Conservation (phyloP, 768 basidiomycete genomes). For the Xanthoconium stramineum region DNA sequence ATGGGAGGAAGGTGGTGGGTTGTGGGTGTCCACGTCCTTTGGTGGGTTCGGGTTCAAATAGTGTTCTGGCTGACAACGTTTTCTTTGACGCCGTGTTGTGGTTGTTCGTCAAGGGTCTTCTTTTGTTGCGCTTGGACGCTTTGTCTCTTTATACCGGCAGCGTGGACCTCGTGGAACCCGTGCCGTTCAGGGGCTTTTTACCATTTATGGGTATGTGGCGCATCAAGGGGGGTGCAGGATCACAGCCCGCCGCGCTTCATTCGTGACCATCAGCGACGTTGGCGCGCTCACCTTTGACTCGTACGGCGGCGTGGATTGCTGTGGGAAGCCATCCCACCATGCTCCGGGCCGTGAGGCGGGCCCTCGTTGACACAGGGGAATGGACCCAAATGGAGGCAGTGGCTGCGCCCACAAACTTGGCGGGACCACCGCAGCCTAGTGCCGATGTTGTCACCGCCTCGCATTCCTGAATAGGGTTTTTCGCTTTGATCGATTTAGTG, state of each 20-base stretch:
- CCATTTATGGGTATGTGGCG: constrained; percentile 22
- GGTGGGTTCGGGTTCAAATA: constrained; percentile 24
- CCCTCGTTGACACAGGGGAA: not conserved
- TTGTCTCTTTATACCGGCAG: constrained; percentile 22
- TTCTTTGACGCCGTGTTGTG: constrained; percentile 17
- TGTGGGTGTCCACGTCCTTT: not conserved
- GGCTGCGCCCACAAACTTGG: not conserved
- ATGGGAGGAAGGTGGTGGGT: not conserved
- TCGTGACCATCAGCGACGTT: not conserved
- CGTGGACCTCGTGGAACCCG: constrained; percentile 9
- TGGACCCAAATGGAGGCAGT: not conserved
- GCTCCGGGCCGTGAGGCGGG: not conserved
- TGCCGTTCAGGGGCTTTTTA: constrained; percentile 21
- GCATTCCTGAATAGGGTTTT: not conserved
- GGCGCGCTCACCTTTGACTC: constrained; percentile 21
- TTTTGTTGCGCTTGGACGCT: constrained; percentile 18
- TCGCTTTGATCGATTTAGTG: not conserved
- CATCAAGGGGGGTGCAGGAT: constrained; percentile 2
- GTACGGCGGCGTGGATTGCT: not conserved
- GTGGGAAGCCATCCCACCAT: constrained; percentile 1
- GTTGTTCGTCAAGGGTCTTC: not conserved
- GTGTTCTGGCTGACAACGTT: not conserved
- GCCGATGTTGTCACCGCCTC: not conserved
- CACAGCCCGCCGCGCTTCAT: constrained; percentile 14
- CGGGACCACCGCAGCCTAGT: not conserved